Percentiles rank a stretch among this genome's conserved stretches.
phyloP scores from a whole-genome alignment of 1,284 basidiomycete genomes.

The Xerocomus minutiporus region DNA sequence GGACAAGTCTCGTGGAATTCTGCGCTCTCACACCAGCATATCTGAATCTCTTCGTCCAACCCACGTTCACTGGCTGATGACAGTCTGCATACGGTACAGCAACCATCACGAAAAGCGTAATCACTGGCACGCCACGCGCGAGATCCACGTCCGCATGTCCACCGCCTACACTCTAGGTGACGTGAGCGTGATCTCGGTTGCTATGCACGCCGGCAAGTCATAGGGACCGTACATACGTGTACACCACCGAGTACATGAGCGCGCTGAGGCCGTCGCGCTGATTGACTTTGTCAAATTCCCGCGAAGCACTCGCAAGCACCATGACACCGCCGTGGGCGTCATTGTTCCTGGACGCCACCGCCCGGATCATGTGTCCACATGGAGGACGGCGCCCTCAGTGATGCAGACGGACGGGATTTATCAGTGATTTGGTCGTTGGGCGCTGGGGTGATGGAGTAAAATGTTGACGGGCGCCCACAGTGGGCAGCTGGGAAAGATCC shows the following conservation, averaged over 20 bases:
- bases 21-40: neutral
- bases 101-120: neutral
- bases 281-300: neutral
- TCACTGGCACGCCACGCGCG: neutral
- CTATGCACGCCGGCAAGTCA: neutral
- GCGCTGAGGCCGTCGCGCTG: neutral
- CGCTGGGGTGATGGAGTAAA: neutral
- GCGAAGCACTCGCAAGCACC: neutral
- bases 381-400: neutral
- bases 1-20: neutral
- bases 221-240: neutral
- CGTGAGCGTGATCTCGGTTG: neutral
- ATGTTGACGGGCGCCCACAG: neutral
- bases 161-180: neutral
- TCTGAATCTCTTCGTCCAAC: neutral
- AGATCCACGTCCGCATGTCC: neutral
- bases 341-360: neutral
- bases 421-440: neutral
- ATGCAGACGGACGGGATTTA: neutral
- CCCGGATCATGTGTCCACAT: neutral
- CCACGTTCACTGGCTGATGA: neutral
- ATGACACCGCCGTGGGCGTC: neutral
- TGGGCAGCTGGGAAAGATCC: neutral
- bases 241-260: neutral
- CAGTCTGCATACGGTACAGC: neutral